Conservation (phyloP, 495 filamentous ascomycete genomes). For the Acidiella bohemica region DNA sequence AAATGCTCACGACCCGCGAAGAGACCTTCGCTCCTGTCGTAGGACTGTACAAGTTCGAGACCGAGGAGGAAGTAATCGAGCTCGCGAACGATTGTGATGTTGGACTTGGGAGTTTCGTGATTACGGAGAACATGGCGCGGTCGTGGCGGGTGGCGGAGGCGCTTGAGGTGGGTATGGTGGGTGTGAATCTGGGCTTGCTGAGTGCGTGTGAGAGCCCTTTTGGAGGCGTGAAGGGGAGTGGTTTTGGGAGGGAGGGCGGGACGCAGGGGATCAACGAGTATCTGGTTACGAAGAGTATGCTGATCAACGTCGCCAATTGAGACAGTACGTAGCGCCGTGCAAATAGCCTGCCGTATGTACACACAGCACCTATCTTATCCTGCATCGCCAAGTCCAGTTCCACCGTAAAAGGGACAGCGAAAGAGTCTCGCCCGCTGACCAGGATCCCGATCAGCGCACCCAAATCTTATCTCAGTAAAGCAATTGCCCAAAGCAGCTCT, state of each 20-base stretch:
- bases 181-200: slow-evolving; percentile 15
- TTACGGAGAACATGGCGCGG: slow-evolving; percentile 14
- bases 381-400: no score
- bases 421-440: no score
- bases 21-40: slow-evolving; percentile 86
- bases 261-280: slow-evolving; percentile 18
- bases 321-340: no score
- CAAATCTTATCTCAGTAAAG: no score
- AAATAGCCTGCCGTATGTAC: no score
- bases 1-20: slow-evolving; percentile 65
- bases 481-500: slow-evolving; percentile 1
- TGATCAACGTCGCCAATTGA: slow-evolving; percentile 27
- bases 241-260: slow-evolving; percentile 19
- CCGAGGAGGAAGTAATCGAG: slow-evolving; percentile 69
- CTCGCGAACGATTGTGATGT: slow-evolving; percentile 30
- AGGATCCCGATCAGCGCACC: neutral
- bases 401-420: no score
- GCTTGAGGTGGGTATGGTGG: slow-evolving; percentile 17
- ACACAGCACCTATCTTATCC: no score
- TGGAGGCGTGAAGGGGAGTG: slow-evolving; percentile 20
- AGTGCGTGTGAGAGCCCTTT: slow-evolving; percentile 17
- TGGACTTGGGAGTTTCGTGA: slow-evolving; percentile 20
- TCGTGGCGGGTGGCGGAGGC: slow-evolving; percentile 13
- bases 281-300: slow-evolving; percentile 22
- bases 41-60: slow-evolving; percentile 68